Base-by-base conservation (phyloP, 177 flowering plant genomes). In the Tripterygium wilfordii region DNA sequence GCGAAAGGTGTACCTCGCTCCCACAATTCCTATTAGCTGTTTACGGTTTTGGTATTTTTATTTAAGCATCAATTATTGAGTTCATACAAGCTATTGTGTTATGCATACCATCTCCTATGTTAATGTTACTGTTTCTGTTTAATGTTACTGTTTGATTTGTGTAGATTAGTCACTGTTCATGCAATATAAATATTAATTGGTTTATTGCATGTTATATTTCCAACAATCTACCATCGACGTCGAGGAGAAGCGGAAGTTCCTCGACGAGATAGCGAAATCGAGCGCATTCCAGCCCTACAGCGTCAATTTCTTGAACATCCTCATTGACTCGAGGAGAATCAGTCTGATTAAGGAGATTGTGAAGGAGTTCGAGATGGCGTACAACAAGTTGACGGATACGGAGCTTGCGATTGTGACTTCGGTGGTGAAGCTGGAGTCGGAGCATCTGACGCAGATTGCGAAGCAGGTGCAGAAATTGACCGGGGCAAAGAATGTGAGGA, bases 391-490 rank as follows among this genome's bases (percentile, higher is more conserved):
- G 50, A 88, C 95, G 32, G 60, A 80, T 22, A 91, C 98, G 25
- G 92, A 88, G 71, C 45, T 88, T 28, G 96, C 92, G 17, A 50
- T 75, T 4, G 98, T 91, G 53, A 67, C 70, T 20, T 87, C 95
- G 43, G 98, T 91, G 61, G 96, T 91, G 77, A 45, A 64, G 36
- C 48, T 91, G 75, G 95, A 88, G 55, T 45, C 83, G 40, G 77
- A 78, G 72, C 95, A 91, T 44, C 49, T 91, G 68, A 78, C 98
- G 8, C 92, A 88, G 79, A 82, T 91, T 10, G 91, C 98, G 7
- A 82, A 80, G 62, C 77, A 63, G 26, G 92, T 91, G 49, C 95
- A 88, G 86, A 71, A 62, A 54, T 39, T 91, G 58, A 83, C 92
- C 0, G 83, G 82, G 17, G 83, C 88, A 14, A 81, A 83, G 83